Percentiles rank a stretch among this genome's conserved stretches.
Conservation (phyloP, 2,329 filamentous ascomycete genomes). For the Apiospora koreana region DNA sequence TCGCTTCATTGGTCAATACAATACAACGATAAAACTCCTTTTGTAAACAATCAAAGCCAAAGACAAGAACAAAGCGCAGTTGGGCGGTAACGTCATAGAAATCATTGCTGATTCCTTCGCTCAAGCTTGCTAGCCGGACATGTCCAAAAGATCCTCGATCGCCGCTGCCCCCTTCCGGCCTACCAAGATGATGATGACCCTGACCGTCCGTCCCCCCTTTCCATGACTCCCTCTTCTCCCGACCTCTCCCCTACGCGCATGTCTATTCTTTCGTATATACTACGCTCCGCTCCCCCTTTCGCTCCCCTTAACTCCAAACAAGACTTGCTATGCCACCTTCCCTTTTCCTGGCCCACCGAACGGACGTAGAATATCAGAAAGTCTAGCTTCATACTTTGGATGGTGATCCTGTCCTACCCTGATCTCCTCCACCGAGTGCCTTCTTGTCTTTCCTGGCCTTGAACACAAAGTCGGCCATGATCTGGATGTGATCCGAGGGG, state of each 20-base stretch:
- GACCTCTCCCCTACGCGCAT: not conserved
- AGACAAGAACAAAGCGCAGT: constrained; percentile 4
- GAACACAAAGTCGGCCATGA: constrained; percentile 87
- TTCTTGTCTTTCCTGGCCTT: constrained; percentile 86
- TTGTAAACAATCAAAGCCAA: constrained; percentile 12
- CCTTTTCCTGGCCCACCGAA: not conserved
- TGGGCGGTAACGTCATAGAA: constrained; percentile 10
- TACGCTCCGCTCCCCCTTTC: not conserved
- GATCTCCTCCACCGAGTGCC: constrained; percentile 28
- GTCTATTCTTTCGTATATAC: constrained; percentile 2
- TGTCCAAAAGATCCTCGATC: constrained; percentile 5
- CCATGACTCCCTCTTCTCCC: not conserved
- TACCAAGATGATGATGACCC: constrained; percentile 6
- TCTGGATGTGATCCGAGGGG: constrained; percentile 87
- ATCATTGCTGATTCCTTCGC: constrained; percentile 8
- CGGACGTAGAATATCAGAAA: not conserved
- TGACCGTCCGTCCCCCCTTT: not conserved
- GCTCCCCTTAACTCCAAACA: not conserved
- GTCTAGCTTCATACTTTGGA: not conserved
- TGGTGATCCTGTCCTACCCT: constrained; percentile 14
- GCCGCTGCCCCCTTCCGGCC: not conserved
- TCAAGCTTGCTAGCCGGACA: constrained; percentile 10
- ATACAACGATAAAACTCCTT: constrained; percentile 4
- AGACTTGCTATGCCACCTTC: not conserved
- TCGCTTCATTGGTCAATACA: constrained; percentile 2